A percentile compares a stretch with the other conserved stretches of the same genome.
Evolutionary conservation across 495 filamentous ascomycete species (phyloP).

Genomic region (Daldinia concentrica): DNA sequence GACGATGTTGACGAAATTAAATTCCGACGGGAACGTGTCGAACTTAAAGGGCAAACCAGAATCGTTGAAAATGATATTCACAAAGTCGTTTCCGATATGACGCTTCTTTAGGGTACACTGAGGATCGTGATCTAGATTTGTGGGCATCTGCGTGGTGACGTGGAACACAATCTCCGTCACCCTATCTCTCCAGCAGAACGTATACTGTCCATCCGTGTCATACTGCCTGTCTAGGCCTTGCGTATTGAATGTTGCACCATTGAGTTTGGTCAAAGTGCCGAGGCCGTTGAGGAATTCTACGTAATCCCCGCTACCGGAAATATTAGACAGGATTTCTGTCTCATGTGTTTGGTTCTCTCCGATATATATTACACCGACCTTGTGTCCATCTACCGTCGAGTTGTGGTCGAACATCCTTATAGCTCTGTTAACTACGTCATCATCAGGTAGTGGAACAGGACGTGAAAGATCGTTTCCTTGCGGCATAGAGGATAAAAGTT

Average conservation of each 20-base stretch:
- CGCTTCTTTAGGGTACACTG: slow-evolving; percentile 85
- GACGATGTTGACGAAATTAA: slow-evolving; percentile 96
- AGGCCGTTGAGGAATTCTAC: slow-evolving; percentile 81
- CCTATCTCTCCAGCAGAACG: slow-evolving; percentile 91
- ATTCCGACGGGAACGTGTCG: slow-evolving; percentile 89
- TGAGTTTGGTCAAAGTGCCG: slow-evolving; percentile 80
- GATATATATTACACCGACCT: slow-evolving; percentile 93
- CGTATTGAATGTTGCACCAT: slow-evolving; percentile 87
- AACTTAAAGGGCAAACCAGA: slow-evolving; percentile 88
- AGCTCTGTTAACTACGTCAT: slow-evolving; percentile 78
- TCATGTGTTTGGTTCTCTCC: slow-evolving; percentile 83
- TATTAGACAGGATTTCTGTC: slow-evolving; percentile 84
- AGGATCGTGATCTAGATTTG: slow-evolving; percentile 76
- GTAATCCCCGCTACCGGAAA: slow-evolving; percentile 83
- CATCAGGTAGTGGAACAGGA: slow-evolving; percentile 83
- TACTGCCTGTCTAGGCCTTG: slow-evolving; percentile 84
- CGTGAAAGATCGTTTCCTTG: slow-evolving; percentile 65
- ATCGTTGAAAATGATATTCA: slow-evolving; percentile 97
- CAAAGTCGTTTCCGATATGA: slow-evolving; percentile 97
- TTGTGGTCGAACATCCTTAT: slow-evolving; percentile 85
- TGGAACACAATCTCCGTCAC: slow-evolving; percentile 97
- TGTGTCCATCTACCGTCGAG: slow-evolving; percentile 92
- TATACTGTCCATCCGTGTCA: slow-evolving; percentile 82
- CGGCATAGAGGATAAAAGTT: slow-evolving; percentile 77
- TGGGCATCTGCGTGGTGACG: slow-evolving; percentile 96